Evolutionary conservation across 1,284 basidiomycete species (phyloP).

Genomic region (Coniferiporia sulphurascens): DNA sequence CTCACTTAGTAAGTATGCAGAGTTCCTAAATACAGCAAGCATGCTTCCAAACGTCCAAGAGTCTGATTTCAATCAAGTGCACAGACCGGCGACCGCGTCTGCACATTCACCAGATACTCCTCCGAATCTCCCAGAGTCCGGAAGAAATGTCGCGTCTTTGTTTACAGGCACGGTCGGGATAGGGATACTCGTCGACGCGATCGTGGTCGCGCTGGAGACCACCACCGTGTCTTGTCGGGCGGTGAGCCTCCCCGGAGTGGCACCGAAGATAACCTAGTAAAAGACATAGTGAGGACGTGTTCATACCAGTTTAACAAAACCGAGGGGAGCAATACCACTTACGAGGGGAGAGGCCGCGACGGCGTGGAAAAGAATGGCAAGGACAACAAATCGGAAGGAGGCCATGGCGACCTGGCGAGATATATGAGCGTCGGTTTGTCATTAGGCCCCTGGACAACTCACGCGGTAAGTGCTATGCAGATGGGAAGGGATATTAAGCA

Average conservation of each 20-base stretch:
- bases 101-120: neutral
- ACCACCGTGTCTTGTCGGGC: neutral
- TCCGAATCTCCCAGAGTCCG: constrained; percentile 2
- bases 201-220: neutral
- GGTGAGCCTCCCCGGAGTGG: neutral
- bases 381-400: neutral
- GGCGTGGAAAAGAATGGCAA: constrained; percentile 3
- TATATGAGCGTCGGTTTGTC: neutral
- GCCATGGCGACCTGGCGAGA: neutral
- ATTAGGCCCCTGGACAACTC: neutral
- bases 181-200: neutral
- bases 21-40: neutral
- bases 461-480: neutral
- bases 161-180: neutral
- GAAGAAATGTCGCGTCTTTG: neutral
- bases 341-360: neutral
- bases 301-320: neutral
- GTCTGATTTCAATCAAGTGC: neutral
- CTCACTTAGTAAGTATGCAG: neutral
- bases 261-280: neutral
- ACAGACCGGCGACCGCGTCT: constrained; percentile 4
- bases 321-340: neutral
- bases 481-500: neutral
- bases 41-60: neutral
- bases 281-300: neutral